These are phyloP conservation scores for Podosphaera aphanis DNA, from an alignment of 2,329 filamentous ascomycete species.

Conservation along the genomic window DNA sequence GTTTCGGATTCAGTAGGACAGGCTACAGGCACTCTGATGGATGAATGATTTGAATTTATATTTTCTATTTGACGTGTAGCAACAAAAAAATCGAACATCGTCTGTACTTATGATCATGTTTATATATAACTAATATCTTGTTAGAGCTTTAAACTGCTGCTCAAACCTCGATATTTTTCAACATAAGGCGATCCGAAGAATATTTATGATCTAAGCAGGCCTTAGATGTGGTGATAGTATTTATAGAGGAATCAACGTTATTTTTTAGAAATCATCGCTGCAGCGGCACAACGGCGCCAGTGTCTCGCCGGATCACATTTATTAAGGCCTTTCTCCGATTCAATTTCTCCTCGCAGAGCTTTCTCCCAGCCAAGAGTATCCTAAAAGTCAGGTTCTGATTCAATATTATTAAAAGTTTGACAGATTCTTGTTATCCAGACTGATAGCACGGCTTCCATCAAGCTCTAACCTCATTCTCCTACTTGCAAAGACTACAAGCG, in stretches of 20 bases:
- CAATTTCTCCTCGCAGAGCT: too few species aligned
- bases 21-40: background rate
- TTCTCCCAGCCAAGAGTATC: too few species aligned
- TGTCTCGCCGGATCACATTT: background rate
- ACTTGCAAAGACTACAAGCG: too few species aligned
- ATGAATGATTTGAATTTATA: background rate
- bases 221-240: background rate
- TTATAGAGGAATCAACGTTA: too few species aligned
- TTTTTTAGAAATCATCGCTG: too few species aligned
- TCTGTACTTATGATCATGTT: background rate
- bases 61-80: background rate
- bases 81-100: background rate
- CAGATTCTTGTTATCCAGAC: too few species aligned
- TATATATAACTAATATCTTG: background rate
- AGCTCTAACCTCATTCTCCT: too few species aligned
- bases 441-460: too few species aligned
- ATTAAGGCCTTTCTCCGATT: too few species aligned
- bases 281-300: background rate
- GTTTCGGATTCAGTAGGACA: background rate
- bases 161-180: background rate
- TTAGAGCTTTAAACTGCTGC: background rate
- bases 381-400: too few species aligned
- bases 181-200: background rate
- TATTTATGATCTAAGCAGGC: background rate
- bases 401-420: too few species aligned